Base-by-base conservation (phyloP, 371 early-diverging fungal genomes). In the Apophysomyces sp. region DNA sequence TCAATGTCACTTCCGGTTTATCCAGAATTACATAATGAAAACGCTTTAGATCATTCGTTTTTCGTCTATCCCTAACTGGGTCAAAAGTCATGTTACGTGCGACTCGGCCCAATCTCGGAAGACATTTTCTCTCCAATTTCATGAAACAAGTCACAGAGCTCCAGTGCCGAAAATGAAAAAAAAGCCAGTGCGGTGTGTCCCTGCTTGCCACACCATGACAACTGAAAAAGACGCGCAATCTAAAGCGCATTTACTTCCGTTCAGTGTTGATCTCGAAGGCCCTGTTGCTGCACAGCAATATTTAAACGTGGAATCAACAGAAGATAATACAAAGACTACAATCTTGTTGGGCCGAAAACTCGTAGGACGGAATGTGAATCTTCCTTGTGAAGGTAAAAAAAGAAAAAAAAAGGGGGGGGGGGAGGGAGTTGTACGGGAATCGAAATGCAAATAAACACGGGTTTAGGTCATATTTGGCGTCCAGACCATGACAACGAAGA, bases 191-290 rank as follows among this genome's bases (percentile, higher is more conserved):
- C 41, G 16, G 7, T 13, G 34, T 34, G 13, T 4, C 34, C 34
- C 34, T 34, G 6, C n/a, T 41, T 41, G 41, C 49, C 49, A 1
- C 49, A 16, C 8, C 24, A 44, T 44, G 49, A 44, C 49, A 21
- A 9, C 21, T 9, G 21, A 44, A n/a, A 21, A 44, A 16, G 6
- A 44, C 21, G 21, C 8, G n/a, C 9, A 9, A 18, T 21, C 49
- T 3, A 44, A 44, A 1, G 41, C 36, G 6, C 66, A 66, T 18
- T 29, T 66, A 18, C 41, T 66, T 18, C 66, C 66, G 30, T 66
- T 66, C 18, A 55, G 55, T 12, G 40, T 52, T 4, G 3, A 57
- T 24, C 21, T 16, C 8, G 61, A 66, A 40, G 61, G 66, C 2
- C 61, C 61, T 24, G 32, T 61, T 26, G 52, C 60, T 27, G 29